Evolutionary conservation across 768 basidiomycete genomes (phyloP), one percentile per base, ranked within the genome.

Genomic region (Pholiota molesta): DNA sequence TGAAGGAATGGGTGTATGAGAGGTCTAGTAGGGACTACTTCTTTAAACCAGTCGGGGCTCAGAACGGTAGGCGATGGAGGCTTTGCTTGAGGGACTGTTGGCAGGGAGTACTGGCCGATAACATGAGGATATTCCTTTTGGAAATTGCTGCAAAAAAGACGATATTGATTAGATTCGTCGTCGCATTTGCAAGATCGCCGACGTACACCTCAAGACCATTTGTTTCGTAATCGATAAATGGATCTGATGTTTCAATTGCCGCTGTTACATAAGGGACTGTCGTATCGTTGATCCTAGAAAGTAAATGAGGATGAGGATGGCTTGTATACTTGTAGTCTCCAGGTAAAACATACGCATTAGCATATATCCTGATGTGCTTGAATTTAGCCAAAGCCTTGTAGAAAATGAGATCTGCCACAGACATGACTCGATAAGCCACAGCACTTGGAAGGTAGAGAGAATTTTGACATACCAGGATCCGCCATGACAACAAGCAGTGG

Each of bases 221-320:
- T 0, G 71, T 75, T 21, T 77, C 73, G 63, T 84, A 76, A 16
- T 84, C 80, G 14, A 78, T 75, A 71, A 94, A 94, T 0, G 85
- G 81, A 72, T 96, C 90, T 62, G 81, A 74, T 0, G 77, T 72
- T 62, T 92, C 89, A 33, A 94, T 89, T 8, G 87, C 86, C 7
- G 91, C 85, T 1, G 92, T 94, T 16, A 89, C 76, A 68, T 91
- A 96, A 0, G 95, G 92, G 2, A 97, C 94, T 0, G 94, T 94
- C 2, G 77, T 60, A 67, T 96, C 94, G 66, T 89, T 87, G 16
- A 92, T 73, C 2, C 88, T 90, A 13, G 62, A 19, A 33, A 19
- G 21, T 55, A 45, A 44, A 29, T 40, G 13, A 44, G 19, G 49
- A 52, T 57, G 57, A 52, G 44, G 21, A 14, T 29, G 17, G 40